Base-by-base conservation (phyloP, 2,329 filamentous ascomycete genomes). In the Aspergillus sp. region DNA sequence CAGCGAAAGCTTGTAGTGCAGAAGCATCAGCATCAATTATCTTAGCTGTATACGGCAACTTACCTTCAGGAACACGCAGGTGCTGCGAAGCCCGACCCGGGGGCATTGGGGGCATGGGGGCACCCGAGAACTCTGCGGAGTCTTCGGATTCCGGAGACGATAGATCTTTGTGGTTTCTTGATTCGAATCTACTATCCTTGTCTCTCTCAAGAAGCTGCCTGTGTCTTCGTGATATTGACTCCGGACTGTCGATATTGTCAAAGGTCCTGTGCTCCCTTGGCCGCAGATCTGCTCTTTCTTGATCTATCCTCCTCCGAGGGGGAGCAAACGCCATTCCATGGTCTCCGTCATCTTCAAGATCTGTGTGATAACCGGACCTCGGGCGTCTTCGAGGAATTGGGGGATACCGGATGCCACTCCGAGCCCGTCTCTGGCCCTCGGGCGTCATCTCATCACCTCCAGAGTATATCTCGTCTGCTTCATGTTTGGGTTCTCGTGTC, bases 21-120 rank as follows among this genome's bases (percentile, higher is more conserved):
- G 57, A 40, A 60, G n/a, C 20, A 40, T 25, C 9, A 1, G 13
- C 41, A n/a, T 9, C 31, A 4, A 38, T 16, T 7, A 38, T 10
- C 34, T 38, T 13, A 38, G 34, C 7, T 38, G 34, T 38, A 16
- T 2, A 38, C 14, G 13, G 10, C 17, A 42, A 13, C 61, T 49
- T 59, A 90, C 89, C 91, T 73, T 96, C 90, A 66, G 96, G 89
- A 62, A 95, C 88, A 66, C 93, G 88, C 53, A 40, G 83, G 68
- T 94, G 93, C 72, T 94, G 89, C 0, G 90, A 95, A 59, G 95
- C 92, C 53, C 96, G 86, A 67, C 96, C 89, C 65, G 93, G 85
- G 71, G 93, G 89, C 61, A 96, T 90, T 1, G 87, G 88, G 31
- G 91, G 91, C 17, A 34, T 45, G n/a, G 20, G 53, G 13, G 87